Base-by-base conservation (phyloP, 495 filamentous ascomycete genomes). In the Lentithecium fluviatile region DNA sequence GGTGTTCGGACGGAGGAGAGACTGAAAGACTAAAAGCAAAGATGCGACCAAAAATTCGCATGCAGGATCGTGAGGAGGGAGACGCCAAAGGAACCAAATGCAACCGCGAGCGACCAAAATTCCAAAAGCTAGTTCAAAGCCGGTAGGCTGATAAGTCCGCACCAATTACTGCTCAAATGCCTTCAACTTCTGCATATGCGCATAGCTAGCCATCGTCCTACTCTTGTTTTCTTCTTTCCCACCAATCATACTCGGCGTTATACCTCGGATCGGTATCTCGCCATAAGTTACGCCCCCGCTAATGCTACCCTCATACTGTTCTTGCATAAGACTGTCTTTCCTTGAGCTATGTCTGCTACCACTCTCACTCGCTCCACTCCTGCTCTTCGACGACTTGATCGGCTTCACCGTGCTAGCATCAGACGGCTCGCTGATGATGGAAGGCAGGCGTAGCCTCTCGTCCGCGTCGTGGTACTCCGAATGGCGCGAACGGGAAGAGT, bases 361-460 rank as follows among this genome's bases (percentile, higher is more conserved):
- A 32, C 29, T 32, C 29, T 32, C 29, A 17, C 49, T 32, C 10
- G 49, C 24, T 3, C 26, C 29, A 53, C 25, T 40, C 7, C 19
- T 32, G 17, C 17, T 26, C 20, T 38, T 45, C 2, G 49, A 51
- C 2, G 49, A 51, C 59, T 62, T 67, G 17, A 20, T 32, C 6
- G 66, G 63, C 40, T 61, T 64, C 4, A 67, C 68, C 4, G 67
- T 70, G 26, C 62, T 64, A 12, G 69, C 66, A 46, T 70, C 67
- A 26, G 56, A 68, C 0, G 66, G 60, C 34, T 70, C 67, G 0
- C 65, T 68, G 1, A 58, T 23, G 4, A 57, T 58, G 24, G 32
- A 64, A 45, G 65, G 54, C 5, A 56, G 32, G 20, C 50, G 51
- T 1, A 51, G 54, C 5, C 20, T 20, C 40, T 38, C 49, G 52